Conservation (phyloP, 2,329 filamentous ascomycete genomes). For the Fusarium sp. region DNA sequence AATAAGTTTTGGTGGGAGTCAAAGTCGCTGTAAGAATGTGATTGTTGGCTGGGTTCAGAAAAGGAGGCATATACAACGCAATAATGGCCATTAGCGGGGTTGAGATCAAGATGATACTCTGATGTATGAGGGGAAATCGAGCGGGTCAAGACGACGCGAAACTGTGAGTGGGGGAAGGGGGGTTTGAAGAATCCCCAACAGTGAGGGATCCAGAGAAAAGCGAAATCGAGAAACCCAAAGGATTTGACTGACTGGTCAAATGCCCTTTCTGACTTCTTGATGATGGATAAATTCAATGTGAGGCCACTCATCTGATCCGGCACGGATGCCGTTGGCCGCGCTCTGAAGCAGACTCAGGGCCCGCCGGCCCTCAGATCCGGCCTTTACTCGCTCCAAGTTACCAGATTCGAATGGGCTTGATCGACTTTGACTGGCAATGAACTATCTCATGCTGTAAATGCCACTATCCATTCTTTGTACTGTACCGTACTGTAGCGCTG, state of each 20-base stretch:
- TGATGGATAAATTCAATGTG: slow-evolving; percentile 21
- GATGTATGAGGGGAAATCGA: slow-evolving; percentile 32
- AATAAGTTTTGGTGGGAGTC: not conserved
- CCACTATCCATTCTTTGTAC: not conserved
- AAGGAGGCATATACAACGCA: not conserved
- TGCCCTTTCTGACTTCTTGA: not conserved
- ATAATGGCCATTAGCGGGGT: slow-evolving; percentile 23
- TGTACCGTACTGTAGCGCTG: not conserved
- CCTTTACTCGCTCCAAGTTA: slow-evolving; percentile 9
- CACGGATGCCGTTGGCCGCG: slow-evolving; percentile 21
- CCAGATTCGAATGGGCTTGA: not conserved
- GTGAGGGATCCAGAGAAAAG: not conserved
- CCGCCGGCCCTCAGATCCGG: slow-evolving; percentile 46
- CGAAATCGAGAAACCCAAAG: not conserved
- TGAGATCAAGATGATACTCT: slow-evolving; percentile 28
- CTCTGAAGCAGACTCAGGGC: slow-evolving; percentile 32
- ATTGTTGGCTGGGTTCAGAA: not conserved
- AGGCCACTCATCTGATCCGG: slow-evolving; percentile 22
- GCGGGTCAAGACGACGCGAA: slow-evolving; percentile 17
- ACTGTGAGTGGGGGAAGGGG: slow-evolving; percentile 11
- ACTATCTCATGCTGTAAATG: not conserved
- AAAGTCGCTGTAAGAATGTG: not conserved
- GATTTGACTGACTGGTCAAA: not conserved
- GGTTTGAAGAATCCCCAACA: not conserved
- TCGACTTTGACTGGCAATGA: not conserved